Evolutionary conservation across 2,329 filamentous ascomycete species (phyloP).

Genomic region (Neodidymelliopsis sp.): DNA sequence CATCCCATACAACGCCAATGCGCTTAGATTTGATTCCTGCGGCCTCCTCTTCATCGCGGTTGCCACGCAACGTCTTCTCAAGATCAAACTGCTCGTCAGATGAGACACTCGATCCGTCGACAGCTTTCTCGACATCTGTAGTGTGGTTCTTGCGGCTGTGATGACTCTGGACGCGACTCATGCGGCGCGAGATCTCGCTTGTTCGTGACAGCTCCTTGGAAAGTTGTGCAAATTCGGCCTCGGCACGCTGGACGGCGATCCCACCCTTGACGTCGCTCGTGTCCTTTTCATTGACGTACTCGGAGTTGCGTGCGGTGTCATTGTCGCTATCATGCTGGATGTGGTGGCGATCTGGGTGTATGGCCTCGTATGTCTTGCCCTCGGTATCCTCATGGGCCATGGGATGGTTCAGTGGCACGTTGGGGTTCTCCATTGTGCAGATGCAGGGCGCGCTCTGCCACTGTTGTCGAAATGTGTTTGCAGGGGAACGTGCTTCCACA

Average conservation of each 20-base stretch:
- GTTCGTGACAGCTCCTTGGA: slow-evolving; percentile 56
- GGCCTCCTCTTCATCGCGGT: slow-evolving; percentile 72
- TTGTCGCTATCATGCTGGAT: slow-evolving; percentile 26
- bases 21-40: slow-evolving; percentile 83
- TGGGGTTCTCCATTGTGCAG: slow-evolving; percentile 36
- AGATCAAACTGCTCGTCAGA: slow-evolving; percentile 71
- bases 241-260: slow-evolving; percentile 71
- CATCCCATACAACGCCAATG: slow-evolving; percentile 76
- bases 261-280: slow-evolving; percentile 20
- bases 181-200: slow-evolving; percentile 47
- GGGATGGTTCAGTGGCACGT: slow-evolving; percentile 29
- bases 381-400: slow-evolving; percentile 32
- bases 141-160: slow-evolving; percentile 49
- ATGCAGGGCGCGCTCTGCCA: slow-evolving; percentile 29
- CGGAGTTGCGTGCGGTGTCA: slow-evolving; percentile 30
- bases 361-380: slow-evolving; percentile 38
- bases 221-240: slow-evolving; percentile 74
- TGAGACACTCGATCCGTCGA: slow-evolving; percentile 40
- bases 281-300: slow-evolving; percentile 29
- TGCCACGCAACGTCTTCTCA: slow-evolving; percentile 75
- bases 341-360: slow-evolving; percentile 32
- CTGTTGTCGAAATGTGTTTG: slow-evolving; percentile 4
- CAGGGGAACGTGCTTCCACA: slow-evolving; percentile 8
- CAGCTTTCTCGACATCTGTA: slow-evolving; percentile 67
- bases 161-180: slow-evolving; percentile 56